Evolutionary conservation across 1,284 basidiomycete species (phyloP).

Genomic region (Ceratobasidium sp.): DNA sequence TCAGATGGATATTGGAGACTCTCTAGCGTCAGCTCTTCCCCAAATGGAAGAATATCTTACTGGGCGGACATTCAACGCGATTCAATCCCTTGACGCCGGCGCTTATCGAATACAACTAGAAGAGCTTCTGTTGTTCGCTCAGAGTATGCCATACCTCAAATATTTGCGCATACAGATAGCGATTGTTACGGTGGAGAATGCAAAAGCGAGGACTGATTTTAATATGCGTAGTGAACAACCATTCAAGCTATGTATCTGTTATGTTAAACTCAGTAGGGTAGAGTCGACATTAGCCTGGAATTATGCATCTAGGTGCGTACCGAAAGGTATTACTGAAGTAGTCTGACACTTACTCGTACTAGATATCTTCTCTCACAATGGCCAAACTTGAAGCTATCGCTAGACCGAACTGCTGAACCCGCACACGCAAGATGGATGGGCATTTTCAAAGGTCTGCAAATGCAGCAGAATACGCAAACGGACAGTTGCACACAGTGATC

Average conservation of each 20-base stretch:
- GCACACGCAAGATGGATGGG: neutral
- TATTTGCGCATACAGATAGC: neutral
- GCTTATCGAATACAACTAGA: neutral
- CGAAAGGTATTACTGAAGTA: too few species aligned
- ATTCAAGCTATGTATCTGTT: too few species aligned
- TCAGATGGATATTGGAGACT: neutral
- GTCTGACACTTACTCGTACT: neutral
- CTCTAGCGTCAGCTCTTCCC: neutral
- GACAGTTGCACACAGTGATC: too few species aligned
- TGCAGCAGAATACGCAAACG: too few species aligned
- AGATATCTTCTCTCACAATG: neutral
- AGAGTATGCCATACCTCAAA: neutral
- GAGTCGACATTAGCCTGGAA: neutral
- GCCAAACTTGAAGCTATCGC: neutral
- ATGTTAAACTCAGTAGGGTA: too few species aligned
- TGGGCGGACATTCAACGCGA: neutral
- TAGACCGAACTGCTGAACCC: neutral
- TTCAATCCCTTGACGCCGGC: neutral
- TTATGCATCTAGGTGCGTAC: neutral
- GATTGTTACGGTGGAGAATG: neutral
- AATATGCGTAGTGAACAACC: too few species aligned
- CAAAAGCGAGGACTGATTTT: too few species aligned
- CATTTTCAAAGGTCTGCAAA: neutral
- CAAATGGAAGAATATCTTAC: neutral
- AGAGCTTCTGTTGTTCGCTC: neutral